These are phyloP conservation scores for Flaveria trinervia DNA, from an alignment of 129 eudicot genomes.

Conservation along the genomic window DNA sequence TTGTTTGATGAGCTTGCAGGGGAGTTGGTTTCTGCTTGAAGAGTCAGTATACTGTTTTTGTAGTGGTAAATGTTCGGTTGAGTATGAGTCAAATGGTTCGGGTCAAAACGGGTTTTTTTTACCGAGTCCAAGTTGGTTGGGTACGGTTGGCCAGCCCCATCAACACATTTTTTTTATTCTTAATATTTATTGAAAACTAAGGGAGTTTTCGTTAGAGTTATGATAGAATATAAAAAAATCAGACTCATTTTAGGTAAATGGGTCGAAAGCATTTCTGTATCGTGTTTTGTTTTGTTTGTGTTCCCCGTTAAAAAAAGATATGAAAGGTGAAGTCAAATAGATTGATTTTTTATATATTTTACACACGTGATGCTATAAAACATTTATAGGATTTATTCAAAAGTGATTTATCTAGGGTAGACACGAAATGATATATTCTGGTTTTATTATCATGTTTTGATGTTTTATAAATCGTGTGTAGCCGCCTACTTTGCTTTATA, in stretches of 20 bases:
- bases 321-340: neutral
- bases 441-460: too few species aligned
- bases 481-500: too few species aligned
- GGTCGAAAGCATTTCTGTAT: neutral
- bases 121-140: neutral
- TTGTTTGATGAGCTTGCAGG: slow-evolving; percentile 59
- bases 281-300: neutral
- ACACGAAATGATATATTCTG: too few species aligned
- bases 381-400: too few species aligned
- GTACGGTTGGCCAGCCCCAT: neutral
- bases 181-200: too few species aligned
- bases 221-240: neutral
- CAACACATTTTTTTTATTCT: neutral
- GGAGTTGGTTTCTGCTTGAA: slow-evolving; percentile 44
- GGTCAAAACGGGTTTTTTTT: neutral
- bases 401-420: too few species aligned
- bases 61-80: slow-evolving; percentile 5
- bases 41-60: neutral
- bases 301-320: slow-evolving; percentile 11
- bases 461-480: too few species aligned
- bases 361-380: too few species aligned
- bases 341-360: slow-evolving; percentile 20
- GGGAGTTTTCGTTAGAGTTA: neutral
- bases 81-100: neutral
- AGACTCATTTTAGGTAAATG: slow-evolving; percentile 4